Conservation (phyloP, 305 asterid genomes). For the Solanum hybrid region DNA sequence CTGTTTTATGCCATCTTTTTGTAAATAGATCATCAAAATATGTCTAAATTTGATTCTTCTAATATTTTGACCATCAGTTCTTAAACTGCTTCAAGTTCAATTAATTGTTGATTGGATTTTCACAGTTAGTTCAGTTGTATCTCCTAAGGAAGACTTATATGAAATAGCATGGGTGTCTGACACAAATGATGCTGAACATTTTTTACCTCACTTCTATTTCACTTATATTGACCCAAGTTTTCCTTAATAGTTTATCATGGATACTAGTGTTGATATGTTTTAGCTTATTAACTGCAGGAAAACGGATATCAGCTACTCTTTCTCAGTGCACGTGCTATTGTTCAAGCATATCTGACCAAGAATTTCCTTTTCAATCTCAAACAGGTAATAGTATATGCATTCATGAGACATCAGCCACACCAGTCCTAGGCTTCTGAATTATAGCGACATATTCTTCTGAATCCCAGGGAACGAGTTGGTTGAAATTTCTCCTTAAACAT, state of each 20-base stretch:
- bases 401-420: not conserved
- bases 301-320: slow-evolving; percentile 88
- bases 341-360: slow-evolving; percentile 82
- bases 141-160: not conserved
- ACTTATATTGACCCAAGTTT: not conserved
- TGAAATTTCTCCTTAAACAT: not conserved
- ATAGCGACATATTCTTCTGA: not conserved
- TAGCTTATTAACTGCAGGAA: slow-evolving; percentile 41
- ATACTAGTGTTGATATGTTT: not conserved
- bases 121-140: not conserved
- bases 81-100: not conserved
- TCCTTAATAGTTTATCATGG: not conserved
- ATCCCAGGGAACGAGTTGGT: not conserved
- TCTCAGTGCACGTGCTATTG: slow-evolving; percentile 89
- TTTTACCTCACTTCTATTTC: not conserved
- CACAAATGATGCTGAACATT: not conserved
- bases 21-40: not conserved
- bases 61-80: not conserved
- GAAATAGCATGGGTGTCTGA: not conserved
- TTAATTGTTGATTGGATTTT: not conserved
- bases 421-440: slow-evolving; percentile 1
- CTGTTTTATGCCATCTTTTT: not conserved
- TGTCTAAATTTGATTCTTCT: not conserved
- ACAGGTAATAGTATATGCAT: slow-evolving; percentile 40
- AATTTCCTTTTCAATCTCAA: slow-evolving; percentile 69